Evolutionary conservation across 1,284 basidiomycete genomes (phyloP).

Genomic region (Nidula niveotomentosa): DNA sequence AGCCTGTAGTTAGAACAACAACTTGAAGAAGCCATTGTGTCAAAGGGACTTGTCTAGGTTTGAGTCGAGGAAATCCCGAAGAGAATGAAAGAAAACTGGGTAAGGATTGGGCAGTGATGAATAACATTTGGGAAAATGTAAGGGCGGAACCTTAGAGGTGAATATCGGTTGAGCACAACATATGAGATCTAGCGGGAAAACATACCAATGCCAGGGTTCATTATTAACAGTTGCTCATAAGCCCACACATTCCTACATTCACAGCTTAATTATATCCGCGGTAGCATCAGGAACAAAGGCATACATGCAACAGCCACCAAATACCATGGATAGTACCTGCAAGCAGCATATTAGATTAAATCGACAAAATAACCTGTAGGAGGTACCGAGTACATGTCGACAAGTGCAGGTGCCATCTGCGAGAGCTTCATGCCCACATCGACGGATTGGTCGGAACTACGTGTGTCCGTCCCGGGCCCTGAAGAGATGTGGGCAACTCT

Average conservation of each 20-base stretch:
- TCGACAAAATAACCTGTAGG: no score
- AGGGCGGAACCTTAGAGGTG: slow-evolving; percentile 67
- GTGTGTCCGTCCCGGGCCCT: neutral
- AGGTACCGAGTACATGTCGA: slow-evolving; percentile 47
- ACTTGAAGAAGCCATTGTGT: slow-evolving; percentile 78
- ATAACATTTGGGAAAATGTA: slow-evolving; percentile 83
- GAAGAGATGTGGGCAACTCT: neutral
- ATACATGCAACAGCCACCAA: slow-evolving; percentile 83
- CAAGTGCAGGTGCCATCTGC: slow-evolving; percentile 35
- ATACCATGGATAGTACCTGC: slow-evolving; percentile 55
- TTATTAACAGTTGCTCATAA: slow-evolving; percentile 69
- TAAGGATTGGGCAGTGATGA: slow-evolving; percentile 65
- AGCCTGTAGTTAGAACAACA: slow-evolving; percentile 66
- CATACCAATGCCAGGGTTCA: slow-evolving; percentile 70
- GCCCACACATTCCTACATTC: slow-evolving; percentile 63
- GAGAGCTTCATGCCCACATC: slow-evolving; percentile 39
- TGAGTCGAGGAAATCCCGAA: slow-evolving; percentile 47
- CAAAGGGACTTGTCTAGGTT: slow-evolving; percentile 72
- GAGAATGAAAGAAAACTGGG: slow-evolving; percentile 51
- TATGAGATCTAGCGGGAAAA: slow-evolving; percentile 3
- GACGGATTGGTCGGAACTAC: neutral
- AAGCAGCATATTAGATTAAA: neutral
- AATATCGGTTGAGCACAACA: neutral
- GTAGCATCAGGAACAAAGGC: slow-evolving; percentile 22
- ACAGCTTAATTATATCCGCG: neutral